These are phyloP conservation scores for Gastrolobium bilobum DNA, from an alignment of 306 rosid genomes.

Conservation along the genomic window DNA sequence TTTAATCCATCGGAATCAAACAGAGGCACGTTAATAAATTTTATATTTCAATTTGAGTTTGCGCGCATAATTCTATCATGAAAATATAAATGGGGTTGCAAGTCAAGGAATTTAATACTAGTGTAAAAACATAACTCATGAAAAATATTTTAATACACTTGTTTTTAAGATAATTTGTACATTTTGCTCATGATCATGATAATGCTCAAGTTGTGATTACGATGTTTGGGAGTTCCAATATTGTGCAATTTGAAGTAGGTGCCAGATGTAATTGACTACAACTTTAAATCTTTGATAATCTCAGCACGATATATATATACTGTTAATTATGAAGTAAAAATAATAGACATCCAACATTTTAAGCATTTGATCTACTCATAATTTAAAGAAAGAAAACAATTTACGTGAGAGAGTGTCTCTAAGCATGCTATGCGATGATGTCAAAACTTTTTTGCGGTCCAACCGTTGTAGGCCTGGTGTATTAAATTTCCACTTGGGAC, in stretches of 20 bases:
- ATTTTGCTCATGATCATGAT: not conserved
- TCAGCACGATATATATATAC: not conserved
- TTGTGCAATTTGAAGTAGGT: conserved; percentile 9
- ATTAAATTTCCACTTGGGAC: conserved; percentile 1
- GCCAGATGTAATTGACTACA: conserved; percentile 27
- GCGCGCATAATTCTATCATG: not conserved
- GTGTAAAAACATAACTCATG: not conserved
- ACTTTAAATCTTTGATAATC: not conserved
- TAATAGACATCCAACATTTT: not conserved
- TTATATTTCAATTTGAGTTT: not conserved
- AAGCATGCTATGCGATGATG: not conserved
- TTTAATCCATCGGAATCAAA: too few species aligned
- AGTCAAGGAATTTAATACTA: not conserved
- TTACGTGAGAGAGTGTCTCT: not conserved
- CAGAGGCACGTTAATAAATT: too few species aligned
- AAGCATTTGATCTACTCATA: not conserved
- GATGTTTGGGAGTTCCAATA: not conserved
- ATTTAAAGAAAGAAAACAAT: not conserved
- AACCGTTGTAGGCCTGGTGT: conserved; percentile 33
- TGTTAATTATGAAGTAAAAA: not conserved
- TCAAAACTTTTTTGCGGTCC: conserved; percentile 33
- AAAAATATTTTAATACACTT: not conserved
- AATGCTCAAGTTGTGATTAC: not conserved
- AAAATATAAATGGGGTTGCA: not conserved
- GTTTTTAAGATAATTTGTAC: not conserved